Evolutionary conservation across 2,329 filamentous ascomycete genomes (phyloP).

Genomic region (Boeremia exigua): DNA sequence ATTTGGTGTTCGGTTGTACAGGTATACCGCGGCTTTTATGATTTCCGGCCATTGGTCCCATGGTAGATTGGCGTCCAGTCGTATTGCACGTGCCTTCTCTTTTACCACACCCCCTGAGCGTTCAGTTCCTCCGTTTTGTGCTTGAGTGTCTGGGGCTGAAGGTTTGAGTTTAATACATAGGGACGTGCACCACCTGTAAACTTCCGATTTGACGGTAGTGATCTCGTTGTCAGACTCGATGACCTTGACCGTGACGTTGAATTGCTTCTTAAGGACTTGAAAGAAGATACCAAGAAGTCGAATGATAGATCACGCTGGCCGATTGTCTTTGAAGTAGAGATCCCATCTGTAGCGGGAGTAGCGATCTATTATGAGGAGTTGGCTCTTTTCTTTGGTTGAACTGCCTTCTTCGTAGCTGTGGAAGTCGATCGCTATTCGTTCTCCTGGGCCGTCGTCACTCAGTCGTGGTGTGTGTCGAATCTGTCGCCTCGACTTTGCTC

Average conservation of each 20-base stretch:
- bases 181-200: neutral
- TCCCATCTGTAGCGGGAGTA: neutral
- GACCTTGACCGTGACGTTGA: slow-evolving; percentile 5
- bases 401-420: slow-evolving; percentile 1
- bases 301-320: slow-evolving; percentile 2
- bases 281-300: neutral
- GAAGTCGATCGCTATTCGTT: slow-evolving; percentile 4
- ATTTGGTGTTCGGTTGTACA: slow-evolving; percentile 14
- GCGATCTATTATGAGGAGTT: neutral
- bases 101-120: slow-evolving; percentile 13
- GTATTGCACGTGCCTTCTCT: slow-evolving; percentile 6
- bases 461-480: neutral
- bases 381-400: slow-evolving; percentile 4
- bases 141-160: slow-evolving; percentile 13
- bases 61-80: slow-evolving; percentile 9
- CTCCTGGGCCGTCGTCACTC: neutral
- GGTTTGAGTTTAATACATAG: slow-evolving; percentile 9
- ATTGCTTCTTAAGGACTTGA: neutral
- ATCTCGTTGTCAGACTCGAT: slow-evolving; percentile 11
- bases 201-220: neutral
- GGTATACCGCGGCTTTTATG: slow-evolving; percentile 7
- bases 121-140: slow-evolving; percentile 9
- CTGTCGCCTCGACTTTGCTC: neutral
- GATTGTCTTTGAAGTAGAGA: slow-evolving; percentile 10
- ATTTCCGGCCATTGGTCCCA: slow-evolving; percentile 1